These are phyloP conservation scores for Prinsepia uniflora DNA, from an alignment of 306 rosid genomes.

Conservation along the genomic window DNA sequence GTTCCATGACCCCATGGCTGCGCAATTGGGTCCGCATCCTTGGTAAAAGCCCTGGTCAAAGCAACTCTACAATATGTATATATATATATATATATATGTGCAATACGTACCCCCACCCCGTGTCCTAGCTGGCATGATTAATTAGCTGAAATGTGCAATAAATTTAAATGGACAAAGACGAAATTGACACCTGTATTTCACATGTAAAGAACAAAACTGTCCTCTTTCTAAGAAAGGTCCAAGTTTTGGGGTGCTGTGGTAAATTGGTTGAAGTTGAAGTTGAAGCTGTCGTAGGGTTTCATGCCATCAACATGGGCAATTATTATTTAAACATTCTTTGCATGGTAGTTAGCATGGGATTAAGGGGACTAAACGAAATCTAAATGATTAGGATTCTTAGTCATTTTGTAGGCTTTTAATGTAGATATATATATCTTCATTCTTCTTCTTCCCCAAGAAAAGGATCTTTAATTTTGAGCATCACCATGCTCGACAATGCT, in stretches of 20 bases:
- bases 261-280: neutral
- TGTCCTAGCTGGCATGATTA: constrained; percentile 13
- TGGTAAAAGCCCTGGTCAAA: constrained; percentile 31
- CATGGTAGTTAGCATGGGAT: constrained; percentile 15
- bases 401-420: constrained; percentile 29
- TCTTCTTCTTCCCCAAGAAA: neutral
- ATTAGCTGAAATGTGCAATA: constrained; percentile 7
- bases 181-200: constrained; percentile 12
- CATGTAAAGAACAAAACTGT: constrained; percentile 19
- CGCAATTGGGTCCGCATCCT: constrained; percentile 6
- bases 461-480: neutral
- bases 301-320: neutral
- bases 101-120: constrained; percentile 9
- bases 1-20: constrained; percentile 14
- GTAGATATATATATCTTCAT: constrained; percentile 20
- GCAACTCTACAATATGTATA: neutral
- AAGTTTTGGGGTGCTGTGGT: constrained; percentile 14
- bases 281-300: neutral
- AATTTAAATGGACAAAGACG: constrained; percentile 6
- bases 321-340: constrained; percentile 12
- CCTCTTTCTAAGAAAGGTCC: neutral
- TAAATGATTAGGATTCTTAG: constrained; percentile 30
- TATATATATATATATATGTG: no score
- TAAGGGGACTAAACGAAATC: constrained; percentile 11
- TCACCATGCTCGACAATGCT: constrained; percentile 11